Conservation (phyloP, 2,329 filamentous ascomycete genomes). For the Colletotrichum lupini region DNA sequence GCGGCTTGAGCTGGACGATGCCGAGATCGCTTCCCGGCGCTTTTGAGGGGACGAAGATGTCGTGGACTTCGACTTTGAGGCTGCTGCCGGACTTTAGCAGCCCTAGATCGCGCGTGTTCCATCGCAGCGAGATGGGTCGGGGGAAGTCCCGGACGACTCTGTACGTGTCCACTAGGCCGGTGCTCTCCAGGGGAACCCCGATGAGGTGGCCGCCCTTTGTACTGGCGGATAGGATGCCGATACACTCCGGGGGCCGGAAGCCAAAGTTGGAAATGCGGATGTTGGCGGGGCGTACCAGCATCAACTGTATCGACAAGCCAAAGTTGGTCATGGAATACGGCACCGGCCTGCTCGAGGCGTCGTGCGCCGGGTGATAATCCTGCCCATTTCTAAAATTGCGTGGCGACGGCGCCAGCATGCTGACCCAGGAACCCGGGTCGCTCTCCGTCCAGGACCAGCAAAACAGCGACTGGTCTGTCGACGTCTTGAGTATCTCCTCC, state of each 20-base stretch:
- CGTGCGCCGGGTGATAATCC: conserved; percentile 4
- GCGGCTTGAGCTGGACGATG: background rate
- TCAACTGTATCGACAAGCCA: conserved; percentile 24
- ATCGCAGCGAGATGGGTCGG: conserved; percentile 3
- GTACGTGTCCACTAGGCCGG: background rate
- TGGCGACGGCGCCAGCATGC: conserved; percentile 29
- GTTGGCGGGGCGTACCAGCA: background rate
- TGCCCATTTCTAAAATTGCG: conserved; percentile 14
- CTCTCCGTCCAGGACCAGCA: conserved; percentile 31
- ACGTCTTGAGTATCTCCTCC: conserved; percentile 27
- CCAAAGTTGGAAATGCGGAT: background rate
- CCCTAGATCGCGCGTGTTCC: background rate
- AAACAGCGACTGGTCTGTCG: conserved; percentile 32
- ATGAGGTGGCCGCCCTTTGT: conserved; percentile 1
- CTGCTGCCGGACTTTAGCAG: background rate
- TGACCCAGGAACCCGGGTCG: conserved; percentile 17
- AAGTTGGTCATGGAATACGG: conserved; percentile 33
- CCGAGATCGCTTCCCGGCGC: background rate
- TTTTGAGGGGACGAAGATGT: conserved; percentile 27
- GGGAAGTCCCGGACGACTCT: conserved; percentile 16
- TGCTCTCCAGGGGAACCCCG: conserved; percentile 14
- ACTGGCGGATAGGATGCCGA: background rate
- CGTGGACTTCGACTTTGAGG: background rate
- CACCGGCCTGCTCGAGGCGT: conserved; percentile 10
- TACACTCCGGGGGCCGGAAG: conserved; percentile 1